Evolutionary conservation across 768 basidiomycete genomes (phyloP), one percentile per base, ranked within the genome.

Genomic region (Rubroboletus satanas): DNA sequence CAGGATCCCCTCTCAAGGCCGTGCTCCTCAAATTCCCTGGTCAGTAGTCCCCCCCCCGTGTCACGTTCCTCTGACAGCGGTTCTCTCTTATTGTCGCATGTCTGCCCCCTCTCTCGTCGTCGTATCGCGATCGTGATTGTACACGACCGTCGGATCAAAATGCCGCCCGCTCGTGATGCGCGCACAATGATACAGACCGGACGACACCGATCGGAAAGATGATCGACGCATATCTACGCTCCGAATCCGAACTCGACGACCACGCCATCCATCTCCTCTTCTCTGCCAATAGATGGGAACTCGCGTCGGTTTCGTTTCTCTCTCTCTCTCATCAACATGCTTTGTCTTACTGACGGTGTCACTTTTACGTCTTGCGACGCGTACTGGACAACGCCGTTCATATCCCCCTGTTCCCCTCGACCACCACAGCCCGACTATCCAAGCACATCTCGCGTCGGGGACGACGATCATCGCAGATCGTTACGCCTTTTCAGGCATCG

Each of bases 281-380:
- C 77, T 87, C 93, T 42, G 97, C 95, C 2, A 99, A 99, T 67
- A 82, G 96, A 35, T 98, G 97, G 97, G 95, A 98, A 68, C 82
- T 88, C 58, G 87, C 88, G 91, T 96, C 66, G 51, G 83, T 76
- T 76, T 29, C 23, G 7, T 35, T 2, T 33, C 2, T 14, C 21
- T 39, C 1, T 6, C 38, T 15, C 6, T 7, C n/a, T 8, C 7
- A n/a, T 5, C 5, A 10, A 31, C 18, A 10, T 15, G n/a, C 3
- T 37, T n/a, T 29, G 21, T 42, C 26, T 42, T 39, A 18, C 21
- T 21, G 18, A 12, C 18, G 9, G 9, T n/a, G 10, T 18, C n/a
- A 10, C n/a, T 17, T 21, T 21, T 12, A 12, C 21, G 26, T 39
- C 2, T 3, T 9, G 38, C 26, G 21, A 17, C 2, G 28, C 21